These are phyloP conservation scores for Candida ponderosae DNA, from an alignment of 805 yeast species.

Conservation along the genomic window DNA sequence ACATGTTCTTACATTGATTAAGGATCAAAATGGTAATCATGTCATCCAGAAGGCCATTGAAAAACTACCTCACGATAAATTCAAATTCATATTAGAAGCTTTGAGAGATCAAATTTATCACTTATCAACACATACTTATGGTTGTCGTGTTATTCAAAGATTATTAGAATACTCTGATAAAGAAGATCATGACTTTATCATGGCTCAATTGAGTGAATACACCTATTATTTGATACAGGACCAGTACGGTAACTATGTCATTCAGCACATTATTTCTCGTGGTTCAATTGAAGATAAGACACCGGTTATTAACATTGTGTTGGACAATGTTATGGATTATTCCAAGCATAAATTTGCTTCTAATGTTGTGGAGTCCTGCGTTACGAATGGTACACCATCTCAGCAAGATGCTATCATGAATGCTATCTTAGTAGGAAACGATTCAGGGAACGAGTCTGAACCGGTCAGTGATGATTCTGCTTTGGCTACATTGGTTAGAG, in stretches of 20 bases:
- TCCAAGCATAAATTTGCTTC: slow-evolving; percentile 98
- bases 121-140: slow-evolving; percentile 91
- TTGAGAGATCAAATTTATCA: slow-evolving; percentile 68
- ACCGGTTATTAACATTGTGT: slow-evolving; percentile 58
- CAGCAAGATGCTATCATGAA: slow-evolving; percentile 60
- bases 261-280: slow-evolving; percentile 87
- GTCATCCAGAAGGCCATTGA: slow-evolving; percentile 95
- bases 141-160: slow-evolving; percentile 94
- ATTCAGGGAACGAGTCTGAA: slow-evolving; percentile 26
- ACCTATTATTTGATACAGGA: slow-evolving; percentile 80
- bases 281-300: slow-evolving; percentile 60
- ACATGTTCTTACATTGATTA: slow-evolving; percentile 60
- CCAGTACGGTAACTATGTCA: slow-evolving; percentile 96
- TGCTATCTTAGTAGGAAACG: slow-evolving; percentile 54
- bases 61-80: slow-evolving; percentile 60
- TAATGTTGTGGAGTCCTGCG: slow-evolving; percentile 93
- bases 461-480: slow-evolving; percentile 58
- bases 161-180: slow-evolving; percentile 69
- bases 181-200: slow-evolving; percentile 57
- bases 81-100: slow-evolving; percentile 67
- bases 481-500: slow-evolving; percentile 90
- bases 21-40: slow-evolving; percentile 97
- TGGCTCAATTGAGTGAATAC: slow-evolving; percentile 65
- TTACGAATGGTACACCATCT: slow-evolving; percentile 55
- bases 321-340: slow-evolving; percentile 65